Conservation (phyloP, 148 eudicot species). For the Cornus kousa region DNA sequence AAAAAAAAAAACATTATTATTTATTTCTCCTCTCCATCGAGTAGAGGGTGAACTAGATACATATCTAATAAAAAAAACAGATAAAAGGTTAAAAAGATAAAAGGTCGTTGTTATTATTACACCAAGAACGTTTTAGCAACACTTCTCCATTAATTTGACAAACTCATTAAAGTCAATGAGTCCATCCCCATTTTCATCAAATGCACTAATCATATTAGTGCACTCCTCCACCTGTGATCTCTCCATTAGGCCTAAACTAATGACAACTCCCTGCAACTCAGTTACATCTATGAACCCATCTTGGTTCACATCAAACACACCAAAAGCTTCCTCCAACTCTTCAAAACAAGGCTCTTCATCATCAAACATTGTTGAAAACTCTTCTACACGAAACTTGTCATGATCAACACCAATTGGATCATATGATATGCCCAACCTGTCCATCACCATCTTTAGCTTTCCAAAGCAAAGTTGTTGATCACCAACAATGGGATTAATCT, state of each 20-base stretch:
- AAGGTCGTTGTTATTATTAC: no score
- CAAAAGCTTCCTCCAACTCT: conserved; percentile 33
- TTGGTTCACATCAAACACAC: conserved; percentile 34
- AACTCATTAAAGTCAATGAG: conserved; percentile 34
- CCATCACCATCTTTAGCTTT: conserved; percentile 17
- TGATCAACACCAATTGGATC: neutral
- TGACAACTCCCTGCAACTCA: conserved; percentile 31
- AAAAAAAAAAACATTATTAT: no score
- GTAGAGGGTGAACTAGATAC: no score
- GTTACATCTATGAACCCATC: conserved; percentile 38
- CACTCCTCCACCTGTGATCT: conserved; percentile 26
- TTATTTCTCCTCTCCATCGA: no score
- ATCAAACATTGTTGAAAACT: conserved; percentile 25
- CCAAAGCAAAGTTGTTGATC: neutral
- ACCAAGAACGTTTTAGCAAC: conserved; percentile 1
- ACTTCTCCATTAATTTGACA: conserved; percentile 26
- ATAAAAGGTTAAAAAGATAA: no score
- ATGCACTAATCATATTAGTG: conserved; percentile 27
- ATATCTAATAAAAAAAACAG: no score
- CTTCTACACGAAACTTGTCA: neutral
- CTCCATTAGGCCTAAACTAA: conserved; percentile 21
- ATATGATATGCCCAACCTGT: conserved; percentile 12
- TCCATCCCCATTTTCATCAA: conserved; percentile 43
- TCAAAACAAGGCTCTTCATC: conserved; percentile 29
- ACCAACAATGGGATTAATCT: neutral